Evolutionary conservation across 768 basidiomycete species (phyloP), one percentile per base, ranked within the genome.

Genomic region (Lenzites betulinus): DNA sequence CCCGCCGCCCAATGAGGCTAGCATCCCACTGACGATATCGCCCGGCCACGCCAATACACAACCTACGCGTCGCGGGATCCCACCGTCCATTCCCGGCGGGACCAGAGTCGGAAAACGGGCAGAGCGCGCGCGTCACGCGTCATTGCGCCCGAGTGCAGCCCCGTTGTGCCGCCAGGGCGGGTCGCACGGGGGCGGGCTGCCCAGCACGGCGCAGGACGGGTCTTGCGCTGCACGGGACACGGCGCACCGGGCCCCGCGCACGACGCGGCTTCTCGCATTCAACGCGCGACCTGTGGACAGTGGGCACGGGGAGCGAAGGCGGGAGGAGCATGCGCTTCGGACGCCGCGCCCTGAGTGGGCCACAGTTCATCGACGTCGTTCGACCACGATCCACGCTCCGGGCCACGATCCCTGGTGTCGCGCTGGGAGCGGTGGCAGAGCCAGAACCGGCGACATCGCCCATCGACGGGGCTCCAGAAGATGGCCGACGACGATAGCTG

Each of bases 41-140:
- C 4, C 30, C 30, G 11, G n/a, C 9, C 22, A 11, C 43, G n/a
- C n/a, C n/a, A n/a, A n/a, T n/a, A n/a, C 16, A 36, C 35, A 49
- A 48, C 23, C 7, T 49, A 33, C 56, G 48, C 39, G 38, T 58
- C 56, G 56, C 56, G 56, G 56, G 56, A 50, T 48, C n/a, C 30
- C 30, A 7, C 11, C 48, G 16, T 15, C 38, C 7, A 7, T 15
- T 13, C 38, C 36, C 35, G 22, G 6, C 36, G 30, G 16, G 26
- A 11, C 16, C n/a, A 20, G n/a, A n/a, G n/a, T n/a, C n/a, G n/a
- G n/a, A n/a, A n/a, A n/a, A n/a, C n/a, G n/a, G n/a, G n/a, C n/a
- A n/a, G n/a, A 38, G n/a, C 15, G 38, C 20, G 8, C 28, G 22
- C 56, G 39, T 58, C 56, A 58, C 42, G 48, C 50, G 56, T 8